phyloP scores from a whole-genome alignment of 495 filamentous ascomycete genomes.

The Corynascus novoguineensis region DNA sequence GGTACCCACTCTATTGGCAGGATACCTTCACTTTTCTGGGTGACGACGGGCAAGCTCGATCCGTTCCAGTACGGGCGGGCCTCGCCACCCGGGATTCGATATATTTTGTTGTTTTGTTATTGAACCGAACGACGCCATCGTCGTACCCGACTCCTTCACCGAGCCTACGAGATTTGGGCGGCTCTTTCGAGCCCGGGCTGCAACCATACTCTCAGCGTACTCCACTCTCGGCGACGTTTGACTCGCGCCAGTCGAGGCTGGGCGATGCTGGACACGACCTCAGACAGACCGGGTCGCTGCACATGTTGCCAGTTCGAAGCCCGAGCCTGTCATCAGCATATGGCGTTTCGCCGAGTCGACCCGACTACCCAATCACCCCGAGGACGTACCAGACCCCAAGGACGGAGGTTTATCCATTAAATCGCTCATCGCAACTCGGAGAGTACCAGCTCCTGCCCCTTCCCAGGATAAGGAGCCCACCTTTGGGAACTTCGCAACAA shows the following conservation, averaged over 20 bases:
- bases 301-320: conserved; percentile 28
- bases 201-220: conserved; percentile 41
- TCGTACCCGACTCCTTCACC: conserved; percentile 44
- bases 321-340: conserved; percentile 33
- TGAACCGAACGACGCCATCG: conserved; percentile 30
- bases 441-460: conserved; percentile 48
- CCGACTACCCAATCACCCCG: conserved; percentile 37
- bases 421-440: conserved; percentile 27
- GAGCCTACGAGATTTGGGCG: conserved; percentile 41
- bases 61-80: conserved; percentile 41
- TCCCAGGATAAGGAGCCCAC: conserved; percentile 39
- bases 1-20: conserved; percentile 40
- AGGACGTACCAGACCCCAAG: conserved; percentile 26
- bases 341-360: conserved; percentile 33
- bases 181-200: conserved; percentile 39
- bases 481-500: conserved; percentile 23
- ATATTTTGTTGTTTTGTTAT: conserved; percentile 47
- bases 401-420: conserved; percentile 20
- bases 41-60: conserved; percentile 41
- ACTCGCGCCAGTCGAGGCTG: conserved; percentile 34
- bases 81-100: conserved; percentile 49
- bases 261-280: conserved; percentile 35
- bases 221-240: conserved; percentile 39
- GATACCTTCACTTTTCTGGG: conserved; percentile 47
- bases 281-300: conserved; percentile 30